Conservation (phyloP, 345 rosid species). For the Eucalyptus urophylla region DNA sequence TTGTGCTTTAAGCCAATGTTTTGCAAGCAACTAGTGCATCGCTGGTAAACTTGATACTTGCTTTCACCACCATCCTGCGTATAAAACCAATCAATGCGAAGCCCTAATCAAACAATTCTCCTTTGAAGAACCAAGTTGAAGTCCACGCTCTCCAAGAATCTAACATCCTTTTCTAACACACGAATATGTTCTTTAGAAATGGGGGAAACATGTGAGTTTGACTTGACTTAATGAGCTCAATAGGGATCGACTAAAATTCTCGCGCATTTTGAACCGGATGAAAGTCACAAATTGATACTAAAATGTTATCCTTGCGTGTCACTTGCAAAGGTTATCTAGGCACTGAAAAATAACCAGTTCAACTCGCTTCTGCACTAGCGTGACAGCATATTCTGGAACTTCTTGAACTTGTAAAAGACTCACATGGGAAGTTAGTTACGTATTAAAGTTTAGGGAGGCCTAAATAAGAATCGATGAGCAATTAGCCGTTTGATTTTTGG, state of each 20-base stretch:
- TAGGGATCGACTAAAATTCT: not conserved
- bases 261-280: not conserved
- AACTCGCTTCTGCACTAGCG: not conserved
- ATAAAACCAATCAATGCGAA: not conserved
- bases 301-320: not conserved
- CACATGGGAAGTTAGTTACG: not conserved
- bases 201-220: not conserved
- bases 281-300: not conserved
- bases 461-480: not conserved
- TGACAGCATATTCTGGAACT: not conserved
- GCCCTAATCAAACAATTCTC: not conserved
- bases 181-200: not conserved
- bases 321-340: not conserved
- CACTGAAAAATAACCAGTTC: not conserved
- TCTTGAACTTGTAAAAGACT: not conserved
- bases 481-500: not conserved
- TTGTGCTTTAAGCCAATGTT: conserved; percentile 60
- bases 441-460: not conserved
- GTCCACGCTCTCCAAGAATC: not conserved
- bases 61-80: conserved; percentile 84
- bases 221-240: not conserved
- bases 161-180: not conserved
- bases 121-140: not conserved
- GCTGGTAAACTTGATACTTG: conserved; percentile 52
- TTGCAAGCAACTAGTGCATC: conserved; percentile 59